phyloP scores from a whole-genome alignment of 139 green algal genomes.

The Astrephomene gubernaculifera region DNA sequence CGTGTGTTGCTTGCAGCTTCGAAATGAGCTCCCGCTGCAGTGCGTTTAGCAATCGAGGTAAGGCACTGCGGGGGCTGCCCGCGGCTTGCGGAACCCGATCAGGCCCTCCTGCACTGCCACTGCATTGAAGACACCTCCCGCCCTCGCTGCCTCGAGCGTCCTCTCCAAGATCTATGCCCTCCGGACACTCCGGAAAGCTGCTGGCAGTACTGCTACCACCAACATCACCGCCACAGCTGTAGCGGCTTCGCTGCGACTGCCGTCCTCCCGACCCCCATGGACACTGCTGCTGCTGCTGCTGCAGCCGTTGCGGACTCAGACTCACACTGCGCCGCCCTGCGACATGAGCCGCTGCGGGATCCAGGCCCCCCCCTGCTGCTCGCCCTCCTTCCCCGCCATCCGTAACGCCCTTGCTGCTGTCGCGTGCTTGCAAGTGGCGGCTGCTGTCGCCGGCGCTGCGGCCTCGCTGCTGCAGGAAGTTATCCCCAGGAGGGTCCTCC shows the following conservation, averaged over 20 bases:
- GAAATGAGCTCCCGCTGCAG: slow-evolving; percentile 23
- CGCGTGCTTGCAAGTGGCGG: neutral
- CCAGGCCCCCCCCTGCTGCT: neutral
- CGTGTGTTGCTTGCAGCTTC: too few relatives aligned
- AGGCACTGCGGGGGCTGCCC: neutral
- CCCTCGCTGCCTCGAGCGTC: neutral
- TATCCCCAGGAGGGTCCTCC: too few relatives aligned
- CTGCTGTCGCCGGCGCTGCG: too few relatives aligned
- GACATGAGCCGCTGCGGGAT: neutral
- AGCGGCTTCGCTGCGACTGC: too few relatives aligned
- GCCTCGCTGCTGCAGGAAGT: too few relatives aligned
- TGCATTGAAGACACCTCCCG: neutral
- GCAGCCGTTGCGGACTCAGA: neutral
- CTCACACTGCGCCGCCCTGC: neutral
- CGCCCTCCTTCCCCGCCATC: neutral
- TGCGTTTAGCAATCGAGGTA: neutral
- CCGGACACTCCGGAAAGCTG: neutral
- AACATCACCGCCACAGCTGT: neutral
- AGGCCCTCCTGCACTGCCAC: neutral
- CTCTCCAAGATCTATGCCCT: neutral
- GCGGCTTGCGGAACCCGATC: neutral
- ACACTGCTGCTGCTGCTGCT: neutral
- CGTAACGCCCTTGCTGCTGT: neutral
- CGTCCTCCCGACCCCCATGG: too few relatives aligned
- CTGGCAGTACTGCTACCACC: neutral